Conservation (phyloP, 148 eudicot genomes). For the Silene latifolia region DNA sequence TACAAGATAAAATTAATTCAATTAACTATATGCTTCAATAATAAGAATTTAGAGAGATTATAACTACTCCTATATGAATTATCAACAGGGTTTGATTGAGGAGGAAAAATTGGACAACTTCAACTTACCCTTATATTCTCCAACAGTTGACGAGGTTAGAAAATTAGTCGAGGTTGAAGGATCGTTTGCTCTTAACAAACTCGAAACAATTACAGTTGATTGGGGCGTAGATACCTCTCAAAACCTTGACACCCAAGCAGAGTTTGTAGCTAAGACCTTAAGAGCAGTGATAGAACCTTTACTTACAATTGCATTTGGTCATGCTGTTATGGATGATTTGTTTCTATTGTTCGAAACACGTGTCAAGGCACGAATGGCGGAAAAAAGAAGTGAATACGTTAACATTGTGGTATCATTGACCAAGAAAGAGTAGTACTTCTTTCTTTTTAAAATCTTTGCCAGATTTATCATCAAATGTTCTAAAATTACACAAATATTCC, state of each 20-base stretch:
- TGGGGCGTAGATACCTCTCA: conserved; percentile 17
- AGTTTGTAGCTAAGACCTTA: conserved; percentile 3
- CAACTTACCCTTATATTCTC: conserved; percentile 37
- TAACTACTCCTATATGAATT: too few relatives aligned
- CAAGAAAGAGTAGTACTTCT: background rate
- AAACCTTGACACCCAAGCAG: conserved; percentile 2
- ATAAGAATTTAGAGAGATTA: too few relatives aligned
- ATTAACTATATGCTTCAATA: too few relatives aligned
- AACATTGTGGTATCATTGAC: conserved; percentile 1
- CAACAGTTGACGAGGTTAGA: conserved; percentile 35
- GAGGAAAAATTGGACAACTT: conserved; percentile 28
- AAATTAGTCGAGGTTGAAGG: conserved; percentile 24
- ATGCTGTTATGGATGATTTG: conserved; percentile 26
- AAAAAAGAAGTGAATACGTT: conserved; percentile 17
- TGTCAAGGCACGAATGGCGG: conserved; percentile 23
- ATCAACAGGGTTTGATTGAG: too few relatives aligned
- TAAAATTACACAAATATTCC: too few relatives aligned
- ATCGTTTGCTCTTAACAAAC: conserved; percentile 21
- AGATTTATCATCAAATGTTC: too few relatives aligned
- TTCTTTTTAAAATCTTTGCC: too few relatives aligned
- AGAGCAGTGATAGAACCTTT: conserved; percentile 30
- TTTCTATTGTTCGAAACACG: conserved; percentile 19
- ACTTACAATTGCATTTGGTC: conserved; percentile 30
- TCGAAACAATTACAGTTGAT: too few relatives aligned
- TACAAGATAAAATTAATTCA: too few relatives aligned